Base-by-base conservation (phyloP, 176 grass and related monocot species). In the Oryza coarctata region DNA sequence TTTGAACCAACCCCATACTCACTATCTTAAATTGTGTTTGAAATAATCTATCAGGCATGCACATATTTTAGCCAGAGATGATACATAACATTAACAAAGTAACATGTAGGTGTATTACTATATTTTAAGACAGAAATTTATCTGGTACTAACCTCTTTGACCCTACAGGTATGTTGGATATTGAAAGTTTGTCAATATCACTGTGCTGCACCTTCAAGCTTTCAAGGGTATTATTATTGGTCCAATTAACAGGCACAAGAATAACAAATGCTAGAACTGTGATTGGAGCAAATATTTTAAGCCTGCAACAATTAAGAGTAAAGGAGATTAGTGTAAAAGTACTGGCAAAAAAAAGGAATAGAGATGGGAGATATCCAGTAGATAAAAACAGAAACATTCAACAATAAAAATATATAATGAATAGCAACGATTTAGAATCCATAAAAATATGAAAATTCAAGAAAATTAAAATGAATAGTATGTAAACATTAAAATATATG, bases 241-340 rank as follows among this genome's bases (percentile, higher is more conserved):
- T 99, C 97, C 97, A 95, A 76, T 99, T 99, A 87, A 99, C 83
- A 70, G 97, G 97, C 76, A 92, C 89, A 77, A 99, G 88, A 82
- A 99, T 74, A 75, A 65, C 14, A 78, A 99, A 96, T 74, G 93
- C 93, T 68, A 99, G 76, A 75, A 96, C 44, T 61, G 97, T 68
- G 14, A 99, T 96, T 68, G 97, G 97, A 67, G 82, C 80, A 87
- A 99, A 99, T 85, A 99, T 99, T 80, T 99, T 99, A 72, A 99
- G 80, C 83, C 97, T 99, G 87, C 75, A 84, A 82, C 4, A 32
- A 33, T 47, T 14, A 76, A 84, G 22, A 75, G 77, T 7, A 30
- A 29, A 80, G 68, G 18, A 74, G 8, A 79, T 66, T 23, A 78
- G 3, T 91, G 14, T 71, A 71, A 27, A 58, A 68, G 18, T 20